These are phyloP conservation scores for Polytrichum formosum DNA, from an alignment of 225 moss, liverwort and hornwort species.

Conservation along the genomic window DNA sequence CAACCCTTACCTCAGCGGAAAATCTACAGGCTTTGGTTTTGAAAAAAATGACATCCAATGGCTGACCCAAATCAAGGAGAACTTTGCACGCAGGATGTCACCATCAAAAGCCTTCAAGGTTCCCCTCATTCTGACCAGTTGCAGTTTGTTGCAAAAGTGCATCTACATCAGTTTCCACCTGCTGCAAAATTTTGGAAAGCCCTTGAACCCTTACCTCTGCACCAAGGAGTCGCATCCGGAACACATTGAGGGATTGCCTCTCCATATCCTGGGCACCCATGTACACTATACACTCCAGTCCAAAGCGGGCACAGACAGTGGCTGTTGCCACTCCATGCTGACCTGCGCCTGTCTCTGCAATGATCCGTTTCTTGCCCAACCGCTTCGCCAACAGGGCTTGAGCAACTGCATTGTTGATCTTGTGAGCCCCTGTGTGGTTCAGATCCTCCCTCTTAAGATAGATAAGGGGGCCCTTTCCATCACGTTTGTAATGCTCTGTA, in stretches of 20 bases:
- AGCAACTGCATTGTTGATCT: conserved; percentile 93
- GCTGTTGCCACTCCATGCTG: conserved; percentile 99
- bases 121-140: neutral
- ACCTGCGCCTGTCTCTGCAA: conserved; percentile 97
- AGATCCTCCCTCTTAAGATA: conserved; percentile 95
- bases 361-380: conserved; percentile 86
- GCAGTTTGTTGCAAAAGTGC: neutral
- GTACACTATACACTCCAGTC: conserved; percentile 86
- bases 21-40: no score
- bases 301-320: conserved; percentile 94
- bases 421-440: conserved; percentile 95
- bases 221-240: conserved; percentile 94
- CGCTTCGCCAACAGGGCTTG: conserved; percentile 91
- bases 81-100: no score
- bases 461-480: conserved; percentile 81
- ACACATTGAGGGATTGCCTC: conserved; percentile 90
- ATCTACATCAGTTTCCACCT: conserved; percentile 3
- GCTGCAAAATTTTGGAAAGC: neutral
- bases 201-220: conserved; percentile 62
- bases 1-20: no score
- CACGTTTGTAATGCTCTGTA: conserved; percentile 67
- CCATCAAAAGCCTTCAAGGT: no score
- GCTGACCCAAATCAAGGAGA: no score
- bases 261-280: conserved; percentile 99
- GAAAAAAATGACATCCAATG: no score